Base-by-base conservation (phyloP, 371 early-diverging fungal genomes). In the Lichtheimia hyalospora region DNA sequence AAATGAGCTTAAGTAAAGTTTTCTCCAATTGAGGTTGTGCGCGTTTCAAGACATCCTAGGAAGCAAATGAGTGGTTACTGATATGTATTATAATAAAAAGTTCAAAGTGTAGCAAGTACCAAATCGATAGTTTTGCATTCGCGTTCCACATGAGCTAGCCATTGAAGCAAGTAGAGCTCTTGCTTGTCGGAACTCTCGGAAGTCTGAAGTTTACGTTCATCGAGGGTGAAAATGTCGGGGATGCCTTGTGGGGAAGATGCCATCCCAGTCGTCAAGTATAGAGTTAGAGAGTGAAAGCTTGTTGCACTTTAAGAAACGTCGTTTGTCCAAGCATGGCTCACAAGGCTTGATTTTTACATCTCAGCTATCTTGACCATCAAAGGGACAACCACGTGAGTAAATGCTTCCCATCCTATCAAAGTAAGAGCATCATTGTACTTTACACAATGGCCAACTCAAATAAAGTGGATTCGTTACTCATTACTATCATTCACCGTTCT, bases 101-200 rank as follows among this genome's bases (percentile, higher is more conserved):
- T 16, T 2, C 46, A 5, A 18, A 21, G 21, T 12, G 46, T 18
- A 10, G 34, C 24, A 27, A 5, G 54, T 82, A 86, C 87, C 58
- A 70, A 66, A 42, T 78, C 73, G 15, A 77, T 71, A 0, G 71
- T 69, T 56, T 86, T 83, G 48, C 79, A 71, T 55, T 89, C 90
- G 60, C 85, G 79, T 72, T 90, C 91, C 21, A 92, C 82, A 39
- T 75, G 73, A 0, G 90, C 86, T 25, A 93, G 78, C 92, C 92
- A 93, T 62, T 91, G 92, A 54, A 92, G 82, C 8, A 92, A 70
- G 56, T 83, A 81, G 5, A 91, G 78, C 68, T 93, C 94, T 60
- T 89, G 87, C 68, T 90, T 88, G 66, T 92, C 92, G 0, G 79
- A 59, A 20, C 84, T 77, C 6, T 87, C 89, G 8, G 84, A 80